A percentile compares a stretch with the other conserved stretches of the same genome.
phyloP scores from a whole-genome alignment of 208 protist species.

The Trypanosoma congolense region DNA sequence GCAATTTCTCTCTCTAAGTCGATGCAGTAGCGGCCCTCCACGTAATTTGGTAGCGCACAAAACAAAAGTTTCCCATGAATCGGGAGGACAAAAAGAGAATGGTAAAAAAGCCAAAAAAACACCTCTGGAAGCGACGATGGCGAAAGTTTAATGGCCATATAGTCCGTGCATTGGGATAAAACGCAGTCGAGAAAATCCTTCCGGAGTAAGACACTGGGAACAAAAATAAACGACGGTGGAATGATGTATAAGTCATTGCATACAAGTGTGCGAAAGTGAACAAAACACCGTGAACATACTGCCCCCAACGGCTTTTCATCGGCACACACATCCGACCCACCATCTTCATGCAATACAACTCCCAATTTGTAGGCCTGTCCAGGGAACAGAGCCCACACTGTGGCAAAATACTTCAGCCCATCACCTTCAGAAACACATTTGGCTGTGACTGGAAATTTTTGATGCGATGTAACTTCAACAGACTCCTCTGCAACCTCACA shows the following conservation, averaged over 20 bases:
- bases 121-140: slow-evolving; percentile 16
- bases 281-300: no score
- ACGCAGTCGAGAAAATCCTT: slow-evolving; percentile 47
- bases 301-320: no score
- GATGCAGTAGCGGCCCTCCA: slow-evolving; percentile 22
- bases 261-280: no score
- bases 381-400: slow-evolving; percentile 11
- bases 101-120: slow-evolving; percentile 36
- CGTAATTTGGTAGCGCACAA: slow-evolving; percentile 10
- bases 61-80: not conserved
- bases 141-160: slow-evolving; percentile 29
- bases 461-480: not conserved
- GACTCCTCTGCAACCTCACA: not conserved
- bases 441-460: slow-evolving; percentile 4
- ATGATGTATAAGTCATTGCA: no score
- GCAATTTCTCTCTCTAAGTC: slow-evolving; percentile 30
- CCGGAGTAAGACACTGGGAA: slow-evolving; percentile 22
- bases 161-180: slow-evolving; percentile 20
- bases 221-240: slow-evolving; percentile 14
- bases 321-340: not conserved
- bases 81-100: slow-evolving; percentile 60
- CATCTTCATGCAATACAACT: not conserved
- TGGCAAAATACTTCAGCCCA: slow-evolving; percentile 5
- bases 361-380: not conserved
- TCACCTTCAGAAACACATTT: not conserved